Percentiles rank a stretch among this genome's conserved stretches.
These are phyloP conservation scores for Populus euphratica DNA, from an alignment of 345 rosid genomes.

Conservation along the genomic window DNA sequence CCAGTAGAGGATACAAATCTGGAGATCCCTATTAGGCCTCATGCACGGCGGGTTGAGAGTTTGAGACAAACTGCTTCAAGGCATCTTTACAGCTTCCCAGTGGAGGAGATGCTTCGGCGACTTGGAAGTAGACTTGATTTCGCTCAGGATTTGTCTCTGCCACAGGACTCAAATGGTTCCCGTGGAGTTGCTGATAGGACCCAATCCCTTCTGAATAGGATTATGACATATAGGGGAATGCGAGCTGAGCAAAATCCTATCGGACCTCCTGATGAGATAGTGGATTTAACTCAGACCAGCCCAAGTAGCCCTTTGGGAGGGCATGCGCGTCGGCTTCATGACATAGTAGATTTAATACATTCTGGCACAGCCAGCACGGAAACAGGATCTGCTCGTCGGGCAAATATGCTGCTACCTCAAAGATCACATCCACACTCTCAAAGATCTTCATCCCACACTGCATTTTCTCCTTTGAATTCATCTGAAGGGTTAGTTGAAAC, in stretches of 20 bases:
- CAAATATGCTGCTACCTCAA: conserved; percentile 38
- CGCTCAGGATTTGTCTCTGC: conserved; percentile 40
- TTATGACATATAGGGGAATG: conserved; percentile 64
- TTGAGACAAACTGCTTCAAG: conserved; percentile 77
- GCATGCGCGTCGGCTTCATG: conserved; percentile 44
- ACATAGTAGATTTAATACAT: neutral
- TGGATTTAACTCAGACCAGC: conserved; percentile 48
- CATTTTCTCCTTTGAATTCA: conserved; percentile 49
- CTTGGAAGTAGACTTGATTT: conserved; percentile 66
- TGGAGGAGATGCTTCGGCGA: conserved; percentile 82
- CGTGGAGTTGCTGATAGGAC: conserved; percentile 54
- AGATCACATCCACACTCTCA: conserved; percentile 51
- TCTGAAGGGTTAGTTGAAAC: conserved; percentile 57
- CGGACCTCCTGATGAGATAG: conserved; percentile 44
- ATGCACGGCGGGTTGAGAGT: conserved; percentile 77
- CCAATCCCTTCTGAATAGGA: conserved; percentile 49
- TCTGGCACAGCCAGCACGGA: neutral
- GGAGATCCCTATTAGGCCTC: conserved; percentile 78
- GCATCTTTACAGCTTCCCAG: conserved; percentile 53
- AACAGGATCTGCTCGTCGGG: neutral
- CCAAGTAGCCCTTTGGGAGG: conserved; percentile 45
- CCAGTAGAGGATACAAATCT: conserved; percentile 53
- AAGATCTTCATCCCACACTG: conserved; percentile 46
- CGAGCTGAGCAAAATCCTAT: conserved; percentile 63
- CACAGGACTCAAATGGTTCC: conserved; percentile 19